phyloP scores from a whole-genome alignment of 129 eudicot species.

The Artemisia argyi region DNA sequence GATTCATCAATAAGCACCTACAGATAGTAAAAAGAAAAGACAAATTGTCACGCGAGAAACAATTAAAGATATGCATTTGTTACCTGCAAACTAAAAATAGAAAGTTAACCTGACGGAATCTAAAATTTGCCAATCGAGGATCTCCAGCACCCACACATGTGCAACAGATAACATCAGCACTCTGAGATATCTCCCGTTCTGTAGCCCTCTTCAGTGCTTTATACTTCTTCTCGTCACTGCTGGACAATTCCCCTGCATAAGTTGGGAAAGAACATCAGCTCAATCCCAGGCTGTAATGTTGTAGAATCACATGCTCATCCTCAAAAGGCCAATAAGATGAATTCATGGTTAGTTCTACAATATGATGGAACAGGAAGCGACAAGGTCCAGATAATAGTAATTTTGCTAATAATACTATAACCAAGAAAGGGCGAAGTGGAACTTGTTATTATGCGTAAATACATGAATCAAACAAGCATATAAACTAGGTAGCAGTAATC shows the following conservation, averaged over 20 bases:
- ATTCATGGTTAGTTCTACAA: too few relatives aligned
- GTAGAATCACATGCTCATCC: too few relatives aligned
- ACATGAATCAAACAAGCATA: too few relatives aligned
- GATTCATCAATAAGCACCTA: conserved; percentile 88
- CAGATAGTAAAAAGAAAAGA: background rate
- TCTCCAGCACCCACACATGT: conserved; percentile 94
- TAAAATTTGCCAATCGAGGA: conserved; percentile 73
- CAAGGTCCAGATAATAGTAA: too few relatives aligned
- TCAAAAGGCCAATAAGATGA: too few relatives aligned
- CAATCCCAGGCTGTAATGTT: too few relatives aligned
- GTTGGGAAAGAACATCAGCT: too few relatives aligned
- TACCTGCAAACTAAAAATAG: background rate
- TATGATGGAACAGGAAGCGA: too few relatives aligned
- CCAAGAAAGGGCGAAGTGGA: too few relatives aligned
- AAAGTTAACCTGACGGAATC: conserved; percentile 67
- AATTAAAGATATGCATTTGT: background rate
- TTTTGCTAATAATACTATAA: too few relatives aligned
- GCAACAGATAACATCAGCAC: conserved; percentile 88
- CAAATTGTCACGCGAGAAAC: background rate
- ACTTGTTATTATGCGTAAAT: too few relatives aligned
- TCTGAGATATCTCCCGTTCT: conserved; percentile 87
- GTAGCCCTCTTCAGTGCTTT: conserved; percentile 79
- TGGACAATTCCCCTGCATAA: conserved; percentile 66
- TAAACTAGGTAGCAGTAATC: too few relatives aligned
- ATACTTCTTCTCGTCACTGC: conserved; percentile 85